Percentiles rank a stretch among this genome's conserved stretches.
phyloP scores from a whole-genome alignment of 139 green algal genomes.

The Micromonas commoda region DNA sequence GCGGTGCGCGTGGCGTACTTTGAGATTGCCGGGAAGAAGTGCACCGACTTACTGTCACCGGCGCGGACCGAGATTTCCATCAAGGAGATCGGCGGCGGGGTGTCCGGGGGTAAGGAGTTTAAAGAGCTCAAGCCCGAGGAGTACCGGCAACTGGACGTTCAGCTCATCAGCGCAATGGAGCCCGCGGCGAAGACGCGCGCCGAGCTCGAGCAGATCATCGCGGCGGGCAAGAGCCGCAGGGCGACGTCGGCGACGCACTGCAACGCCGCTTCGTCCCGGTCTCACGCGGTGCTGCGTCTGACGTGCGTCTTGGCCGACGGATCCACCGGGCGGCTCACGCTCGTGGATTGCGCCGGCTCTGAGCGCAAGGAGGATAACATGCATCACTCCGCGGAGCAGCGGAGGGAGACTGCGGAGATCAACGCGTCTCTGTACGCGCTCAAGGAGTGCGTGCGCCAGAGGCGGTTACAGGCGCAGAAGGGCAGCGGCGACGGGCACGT shows the following conservation, averaged over 20 bases:
- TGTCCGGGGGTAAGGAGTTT: neutral
- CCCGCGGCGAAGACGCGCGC: neutral
- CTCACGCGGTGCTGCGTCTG: slow-evolving; percentile 19
- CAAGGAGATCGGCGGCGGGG: slow-evolving; percentile 14
- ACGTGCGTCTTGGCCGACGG: neutral
- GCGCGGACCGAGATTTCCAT: slow-evolving; percentile 18
- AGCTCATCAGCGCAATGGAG: neutral
- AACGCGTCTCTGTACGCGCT: slow-evolving; percentile 23
- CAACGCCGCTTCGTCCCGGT: slow-evolving; percentile 24
- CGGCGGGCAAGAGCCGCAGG: neutral
- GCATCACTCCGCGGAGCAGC: slow-evolving; percentile 17
- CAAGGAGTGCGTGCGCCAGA: slow-evolving; percentile 24
- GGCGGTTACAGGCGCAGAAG: neutral
- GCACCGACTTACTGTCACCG: slow-evolving; percentile 20
- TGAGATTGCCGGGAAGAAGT: slow-evolving; percentile 32
- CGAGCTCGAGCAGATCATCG: neutral
- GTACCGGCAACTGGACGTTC: neutral
- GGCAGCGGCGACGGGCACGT: neutral
- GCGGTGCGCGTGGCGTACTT: slow-evolving; percentile 19
- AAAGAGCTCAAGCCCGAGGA: neutral
- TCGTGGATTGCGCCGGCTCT: slow-evolving; percentile 32
- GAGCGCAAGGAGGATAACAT: slow-evolving; percentile 34
- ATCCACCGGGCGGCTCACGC: slow-evolving; percentile 14
- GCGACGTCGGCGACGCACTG: slow-evolving; percentile 5
- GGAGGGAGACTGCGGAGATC: slow-evolving; percentile 27